These are phyloP conservation scores for Whalleya microplaca DNA, from an alignment of 2,329 filamentous ascomycete species.

Conservation along the genomic window DNA sequence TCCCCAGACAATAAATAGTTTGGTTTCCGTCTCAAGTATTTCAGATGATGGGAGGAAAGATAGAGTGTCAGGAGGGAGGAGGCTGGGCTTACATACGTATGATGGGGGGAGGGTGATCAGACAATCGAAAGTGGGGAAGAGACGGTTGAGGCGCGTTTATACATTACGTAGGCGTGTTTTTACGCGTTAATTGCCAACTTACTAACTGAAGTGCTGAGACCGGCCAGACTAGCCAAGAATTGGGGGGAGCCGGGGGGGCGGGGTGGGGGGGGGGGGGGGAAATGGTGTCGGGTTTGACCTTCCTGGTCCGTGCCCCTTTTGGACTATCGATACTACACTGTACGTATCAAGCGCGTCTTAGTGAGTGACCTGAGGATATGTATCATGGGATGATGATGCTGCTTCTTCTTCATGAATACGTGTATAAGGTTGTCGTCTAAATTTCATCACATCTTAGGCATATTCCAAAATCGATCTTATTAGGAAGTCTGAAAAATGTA, in stretches of 20 bases:
- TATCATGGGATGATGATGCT: no score
- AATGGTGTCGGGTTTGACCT: background rate
- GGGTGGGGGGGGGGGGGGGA: no score
- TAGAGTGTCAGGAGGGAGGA: background rate
- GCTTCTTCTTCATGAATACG: no score
- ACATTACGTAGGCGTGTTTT: conserved; percentile 15
- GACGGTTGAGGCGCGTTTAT: conserved; percentile 19
- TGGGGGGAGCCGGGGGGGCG: background rate
- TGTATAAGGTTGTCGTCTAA: no score
- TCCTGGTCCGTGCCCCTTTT: background rate
- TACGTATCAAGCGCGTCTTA: no score
- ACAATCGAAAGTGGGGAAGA: conserved; percentile 9
- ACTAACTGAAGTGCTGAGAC: background rate
- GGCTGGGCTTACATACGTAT: background rate
- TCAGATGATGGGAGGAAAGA: background rate
- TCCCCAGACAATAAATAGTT: no score
- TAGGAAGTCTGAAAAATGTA: no score
- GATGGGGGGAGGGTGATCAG: conserved; percentile 13
- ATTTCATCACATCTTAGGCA: no score
- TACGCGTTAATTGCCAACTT: no score
- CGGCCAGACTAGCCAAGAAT: background rate
- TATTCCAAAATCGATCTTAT: no score
- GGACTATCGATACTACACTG: no score
- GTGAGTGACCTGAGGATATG: no score
- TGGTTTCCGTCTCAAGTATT: background rate